Base-by-base conservation (phyloP, 441 rosid species). In the Jatropha podagrica region DNA sequence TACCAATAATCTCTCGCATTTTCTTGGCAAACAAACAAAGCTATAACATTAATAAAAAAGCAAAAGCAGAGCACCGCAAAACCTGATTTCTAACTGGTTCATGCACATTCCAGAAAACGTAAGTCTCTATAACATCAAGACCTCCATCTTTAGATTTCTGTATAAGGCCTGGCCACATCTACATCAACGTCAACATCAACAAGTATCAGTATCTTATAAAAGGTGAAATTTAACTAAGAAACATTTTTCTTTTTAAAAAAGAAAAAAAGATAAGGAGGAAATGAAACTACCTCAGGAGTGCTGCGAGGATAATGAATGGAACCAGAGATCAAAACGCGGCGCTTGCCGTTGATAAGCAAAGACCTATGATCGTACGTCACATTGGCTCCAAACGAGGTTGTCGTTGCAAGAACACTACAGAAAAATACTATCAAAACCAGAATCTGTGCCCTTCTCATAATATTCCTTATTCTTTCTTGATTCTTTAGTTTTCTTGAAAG, bases 61-160 rank as follows among this genome's bases (percentile, higher is more conserved):
- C 26, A 5, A 54, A 55, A 58, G 26, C 63, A 59, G 12, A 58
- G 63, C 63, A 59, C 1, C 7, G 55, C 58, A 68, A 14, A 9
- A 90, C 99, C 99, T 95, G 91, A 67, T 87, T 90, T 73, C 81
- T 86, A 70, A 85, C 93, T 1, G 98, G 98, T 74, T 95, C 99
- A 64, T 95, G 99, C 59, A 63, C 78, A 76, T 85, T 90, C 99
- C 99, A 95, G 73, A 95, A 95, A 60, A 95, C 94, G 15, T 95
- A 95, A 20, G 99, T 95, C 82, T 95, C 97, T 12, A 95, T 92
- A 71, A 93, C 88, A 73, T 95, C 95, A 74, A 95, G 81, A 7
- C 99, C 99, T 82, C 99, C 99, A 71, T 95, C 99, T 78, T 95
- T 95, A 3, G 99, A 91, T 83, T 93, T 95, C 89, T 95, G 94